Evolutionary conservation across 2,329 filamentous ascomycete genomes (phyloP).

Genomic region (Rhexocercosporidium sp.): DNA sequence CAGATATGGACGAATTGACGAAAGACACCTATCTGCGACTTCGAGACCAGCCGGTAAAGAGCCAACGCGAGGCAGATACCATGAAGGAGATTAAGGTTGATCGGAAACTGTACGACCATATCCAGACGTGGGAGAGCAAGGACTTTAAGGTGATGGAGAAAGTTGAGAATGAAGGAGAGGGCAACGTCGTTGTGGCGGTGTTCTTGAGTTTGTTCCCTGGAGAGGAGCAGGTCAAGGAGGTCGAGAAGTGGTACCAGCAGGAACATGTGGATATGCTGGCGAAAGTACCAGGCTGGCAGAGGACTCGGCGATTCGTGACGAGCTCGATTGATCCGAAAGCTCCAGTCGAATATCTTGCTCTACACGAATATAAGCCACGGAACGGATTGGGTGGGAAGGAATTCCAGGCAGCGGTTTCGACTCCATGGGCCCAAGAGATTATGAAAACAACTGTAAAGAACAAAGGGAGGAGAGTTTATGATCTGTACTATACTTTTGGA

Average conservation of each 20-base stretch:
- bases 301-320: slow-evolving; percentile 73
- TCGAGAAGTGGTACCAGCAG: slow-evolving; percentile 73
- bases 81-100: slow-evolving; percentile 72
- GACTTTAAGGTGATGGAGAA: slow-evolving; percentile 66
- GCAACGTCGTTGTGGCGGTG: slow-evolving; percentile 66
- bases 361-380: slow-evolving; percentile 73
- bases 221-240: slow-evolving; percentile 60
- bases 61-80: slow-evolving; percentile 62
- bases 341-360: slow-evolving; percentile 62
- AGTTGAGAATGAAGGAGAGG: slow-evolving; percentile 61
- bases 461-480: slow-evolving; percentile 65
- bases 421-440: slow-evolving; percentile 65
- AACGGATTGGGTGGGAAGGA: slow-evolving; percentile 72
- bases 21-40: slow-evolving; percentile 72
- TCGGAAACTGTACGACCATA: slow-evolving; percentile 72
- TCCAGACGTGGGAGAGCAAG: slow-evolving; percentile 59
- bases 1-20: slow-evolving; percentile 72
- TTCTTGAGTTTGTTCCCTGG: slow-evolving; percentile 59
- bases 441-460: slow-evolving; percentile 61
- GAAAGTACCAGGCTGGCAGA: slow-evolving; percentile 79
- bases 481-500: slow-evolving; percentile 81
- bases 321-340: slow-evolving; percentile 65
- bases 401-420: slow-evolving; percentile 66
- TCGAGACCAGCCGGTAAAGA: slow-evolving; percentile 61
- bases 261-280: slow-evolving; percentile 76